Evolutionary conservation across 768 basidiomycete genomes (phyloP).

Genomic region (Lentinula sp.): DNA sequence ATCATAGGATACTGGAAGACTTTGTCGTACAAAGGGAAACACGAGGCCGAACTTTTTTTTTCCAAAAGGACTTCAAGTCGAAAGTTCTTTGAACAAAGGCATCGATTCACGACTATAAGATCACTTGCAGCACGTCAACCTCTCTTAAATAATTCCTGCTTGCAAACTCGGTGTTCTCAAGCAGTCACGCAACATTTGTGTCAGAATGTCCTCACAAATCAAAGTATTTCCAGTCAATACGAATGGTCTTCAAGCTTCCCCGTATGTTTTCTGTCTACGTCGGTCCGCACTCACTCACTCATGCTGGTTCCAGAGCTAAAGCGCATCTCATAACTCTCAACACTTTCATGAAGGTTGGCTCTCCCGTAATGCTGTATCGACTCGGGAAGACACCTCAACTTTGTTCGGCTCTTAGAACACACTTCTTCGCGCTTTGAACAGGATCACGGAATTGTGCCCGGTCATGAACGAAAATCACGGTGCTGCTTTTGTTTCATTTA

Average conservation of each 20-base stretch:
- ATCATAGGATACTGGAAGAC: too few species aligned
- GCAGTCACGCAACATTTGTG: too few species aligned
- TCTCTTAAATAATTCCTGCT: too few species aligned
- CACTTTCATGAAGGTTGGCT: constrained; percentile 22
- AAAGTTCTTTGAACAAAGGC: too few species aligned
- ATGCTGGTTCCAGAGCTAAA: constrained; percentile 3
- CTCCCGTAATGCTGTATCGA: not conserved
- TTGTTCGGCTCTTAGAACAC: constrained; percentile 15
- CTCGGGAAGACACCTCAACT: not conserved
- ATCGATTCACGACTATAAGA: too few species aligned
- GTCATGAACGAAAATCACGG: constrained; percentile 11
- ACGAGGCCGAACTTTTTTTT: too few species aligned
- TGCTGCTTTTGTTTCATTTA: constrained; percentile 11
- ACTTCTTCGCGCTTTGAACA: constrained; percentile 20
- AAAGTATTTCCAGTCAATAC: not conserved
- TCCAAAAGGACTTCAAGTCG: too few species aligned
- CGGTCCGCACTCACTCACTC: not conserved
- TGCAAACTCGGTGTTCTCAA: too few species aligned
- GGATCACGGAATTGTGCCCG: constrained; percentile 13
- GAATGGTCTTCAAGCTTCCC: not conserved
- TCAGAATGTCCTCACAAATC: not conserved
- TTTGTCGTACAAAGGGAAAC: too few species aligned
- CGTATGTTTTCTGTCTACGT: not conserved
- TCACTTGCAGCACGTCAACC: too few species aligned
- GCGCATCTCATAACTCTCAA: constrained; percentile 17